Evolutionary conservation across 768 basidiomycete species (phyloP).

Genomic region (Trametes elegans): DNA sequence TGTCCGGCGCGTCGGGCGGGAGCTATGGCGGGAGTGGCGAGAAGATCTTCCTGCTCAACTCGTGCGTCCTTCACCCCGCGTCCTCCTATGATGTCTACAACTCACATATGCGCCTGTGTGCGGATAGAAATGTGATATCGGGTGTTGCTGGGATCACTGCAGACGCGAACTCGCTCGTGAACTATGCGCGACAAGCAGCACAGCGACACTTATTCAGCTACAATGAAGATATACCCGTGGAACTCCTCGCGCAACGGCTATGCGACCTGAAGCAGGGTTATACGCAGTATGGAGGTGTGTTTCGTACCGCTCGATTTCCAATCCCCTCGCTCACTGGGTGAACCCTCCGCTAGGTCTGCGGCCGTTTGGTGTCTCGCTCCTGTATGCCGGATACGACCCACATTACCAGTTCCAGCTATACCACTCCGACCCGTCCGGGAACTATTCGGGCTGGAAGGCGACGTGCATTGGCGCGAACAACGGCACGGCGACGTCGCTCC

Average conservation of each 20-base stretch:
- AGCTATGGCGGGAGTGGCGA: constrained; percentile 95
- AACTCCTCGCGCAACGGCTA: constrained; percentile 87
- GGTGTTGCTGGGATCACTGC: constrained; percentile 96
- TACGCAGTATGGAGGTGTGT: constrained; percentile 90
- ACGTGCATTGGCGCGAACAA: constrained; percentile 99
- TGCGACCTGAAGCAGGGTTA: constrained; percentile 99
- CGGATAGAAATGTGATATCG: constrained; percentile 82
- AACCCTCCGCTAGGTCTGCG: constrained; percentile 71
- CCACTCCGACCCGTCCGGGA: constrained; percentile 97
- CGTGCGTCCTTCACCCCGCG: constrained; percentile 46
- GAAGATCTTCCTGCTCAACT: constrained; percentile 96
- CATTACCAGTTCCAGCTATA: constrained; percentile 97
- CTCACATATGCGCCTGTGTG: background rate
- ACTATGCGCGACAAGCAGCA: constrained; percentile 88
- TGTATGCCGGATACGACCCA: constrained; percentile 96
- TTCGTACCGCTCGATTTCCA: background rate
- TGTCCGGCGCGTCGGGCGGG: constrained; percentile 80
- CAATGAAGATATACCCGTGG: constrained; percentile 98
- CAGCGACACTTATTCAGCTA: constrained; percentile 87
- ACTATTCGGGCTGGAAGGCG: constrained; percentile 98
- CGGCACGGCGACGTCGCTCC: constrained; percentile 88
- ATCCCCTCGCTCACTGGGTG: background rate
- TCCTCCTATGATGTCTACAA: background rate
- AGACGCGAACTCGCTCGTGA: constrained; percentile 96
- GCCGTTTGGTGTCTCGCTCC: constrained; percentile 95